Evolutionary conservation across 2,329 filamentous ascomycete genomes (phyloP).

Genomic region (Colletotrichum sp.): DNA sequence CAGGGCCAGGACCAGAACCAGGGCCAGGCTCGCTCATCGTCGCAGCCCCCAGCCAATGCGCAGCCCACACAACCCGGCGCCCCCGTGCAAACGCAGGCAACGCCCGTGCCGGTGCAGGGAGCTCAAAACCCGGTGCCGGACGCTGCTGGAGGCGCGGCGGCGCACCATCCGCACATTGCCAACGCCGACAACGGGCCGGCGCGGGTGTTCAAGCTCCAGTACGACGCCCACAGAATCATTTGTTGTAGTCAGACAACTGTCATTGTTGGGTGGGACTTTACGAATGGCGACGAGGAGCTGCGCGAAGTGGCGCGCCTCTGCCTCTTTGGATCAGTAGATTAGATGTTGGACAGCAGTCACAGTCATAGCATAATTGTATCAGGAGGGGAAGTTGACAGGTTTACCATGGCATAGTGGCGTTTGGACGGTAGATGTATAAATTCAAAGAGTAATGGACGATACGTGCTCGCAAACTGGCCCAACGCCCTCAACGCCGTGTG

Average conservation of each 20-base stretch:
- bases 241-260: constrained; percentile 91
- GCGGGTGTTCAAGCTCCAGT: constrained; percentile 95
- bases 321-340: constrained; percentile 75
- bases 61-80: constrained; percentile 11
- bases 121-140: constrained; percentile 20
- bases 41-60: neutral
- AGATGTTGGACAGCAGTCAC: constrained; percentile 19
- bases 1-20: neutral
- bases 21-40: neutral
- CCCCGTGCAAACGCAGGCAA: constrained; percentile 19
- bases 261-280: constrained; percentile 99
- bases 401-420: neutral
- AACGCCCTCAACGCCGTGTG: neutral
- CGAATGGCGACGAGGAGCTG: constrained; percentile 81
- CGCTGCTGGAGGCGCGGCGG: constrained; percentile 15
- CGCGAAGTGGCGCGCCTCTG: constrained; percentile 80
- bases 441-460: neutral
- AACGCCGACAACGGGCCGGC: constrained; percentile 53
- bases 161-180: constrained; percentile 51
- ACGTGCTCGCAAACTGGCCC: neutral
- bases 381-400: neutral
- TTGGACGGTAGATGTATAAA: neutral
- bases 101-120: constrained; percentile 14
- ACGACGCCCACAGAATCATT: constrained; percentile 90
- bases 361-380: constrained; percentile 14